Base-by-base conservation (phyloP, 495 filamentous ascomycete species). In the Penicillium odoratum region DNA sequence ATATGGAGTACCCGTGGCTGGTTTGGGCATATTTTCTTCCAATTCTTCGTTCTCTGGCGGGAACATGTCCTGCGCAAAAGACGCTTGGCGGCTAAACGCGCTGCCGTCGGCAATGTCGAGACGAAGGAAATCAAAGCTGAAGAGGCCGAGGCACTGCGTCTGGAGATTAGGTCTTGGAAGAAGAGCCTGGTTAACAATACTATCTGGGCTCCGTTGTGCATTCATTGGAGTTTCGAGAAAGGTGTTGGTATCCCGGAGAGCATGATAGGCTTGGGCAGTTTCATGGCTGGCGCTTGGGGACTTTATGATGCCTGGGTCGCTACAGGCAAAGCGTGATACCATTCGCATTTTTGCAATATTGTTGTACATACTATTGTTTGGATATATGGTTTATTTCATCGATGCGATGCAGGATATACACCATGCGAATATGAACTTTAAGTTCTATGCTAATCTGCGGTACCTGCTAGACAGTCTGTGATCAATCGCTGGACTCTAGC, bases 211-310 rank as follows among this genome's bases (percentile, higher is more conserved):
- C 84, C 85, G 26, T 66, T 88, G 68, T 85, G 83, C 53, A 53
- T 96, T 29, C 93, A 97, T 76, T 97, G 90, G 89, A 89, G 89
- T 65, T 65, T 86, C 16, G 87, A 90, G 70, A 75, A 84, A 55
- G 91, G 91, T 0, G 63, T 96, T 36, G 89, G 86, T 0, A 67
- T 85, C 52, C 75, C 92, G 30, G 89, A 85, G 13, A 81, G 71
- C 52, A 69, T 92, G 42, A 86, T 85, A 0, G 88, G 88, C 0
- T 65, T 86, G 18, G 76, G 89, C 54, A 85, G 86, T 69, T 81
- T 96, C 59, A 69, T 84, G 58, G 86, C 76, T 18, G 76, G 71
- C 10, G 69, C 67, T 52, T 78, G 77, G 77, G 67, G 65, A 10
- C 55, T 76, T 30, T 65, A 60, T 47, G 75, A 78, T 53, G 15